These are phyloP conservation scores for Ligustrum vulgare DNA, from an alignment of 257 asterid species.

Conservation along the genomic window DNA sequence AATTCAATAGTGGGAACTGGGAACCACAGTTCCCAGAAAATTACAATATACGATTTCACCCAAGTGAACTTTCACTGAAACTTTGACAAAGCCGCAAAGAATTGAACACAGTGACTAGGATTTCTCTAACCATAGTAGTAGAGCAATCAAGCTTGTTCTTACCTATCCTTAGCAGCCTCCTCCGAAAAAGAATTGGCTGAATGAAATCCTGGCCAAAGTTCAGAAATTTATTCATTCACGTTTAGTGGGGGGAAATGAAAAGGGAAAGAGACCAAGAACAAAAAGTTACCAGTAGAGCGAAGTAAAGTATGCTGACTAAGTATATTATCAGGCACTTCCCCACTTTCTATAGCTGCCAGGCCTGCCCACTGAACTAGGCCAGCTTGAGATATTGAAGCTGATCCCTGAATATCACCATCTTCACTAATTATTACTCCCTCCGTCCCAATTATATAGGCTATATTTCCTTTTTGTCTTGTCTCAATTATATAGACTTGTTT, in stretches of 20 bases:
- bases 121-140: neutral
- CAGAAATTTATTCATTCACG: conserved; percentile 17
- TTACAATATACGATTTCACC: neutral
- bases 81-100: neutral
- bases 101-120: neutral
- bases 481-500: no score
- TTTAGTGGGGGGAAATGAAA: neutral
- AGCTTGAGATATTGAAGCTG: conserved; percentile 47
- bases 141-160: conserved; percentile 23
- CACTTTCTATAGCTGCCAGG: conserved; percentile 36
- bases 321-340: conserved; percentile 46
- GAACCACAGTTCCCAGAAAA: no score
- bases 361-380: conserved; percentile 40
- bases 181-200: conserved; percentile 43
- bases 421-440: conserved; percentile 29
- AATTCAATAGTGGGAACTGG: neutral
- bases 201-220: conserved; percentile 45
- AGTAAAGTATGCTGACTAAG: conserved; percentile 55
- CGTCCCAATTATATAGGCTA: no score
- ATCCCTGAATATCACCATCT: conserved; percentile 47
- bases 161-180: conserved; percentile 66
- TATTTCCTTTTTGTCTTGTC: no score
- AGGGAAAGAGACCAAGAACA: conserved; percentile 6
- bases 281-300: conserved; percentile 51
- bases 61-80: neutral